Percentiles rank a stretch among this genome's conserved stretches.
phyloP scores from a whole-genome alignment of 2,329 filamentous ascomycete genomes.

The Nemania serpens region DNA sequence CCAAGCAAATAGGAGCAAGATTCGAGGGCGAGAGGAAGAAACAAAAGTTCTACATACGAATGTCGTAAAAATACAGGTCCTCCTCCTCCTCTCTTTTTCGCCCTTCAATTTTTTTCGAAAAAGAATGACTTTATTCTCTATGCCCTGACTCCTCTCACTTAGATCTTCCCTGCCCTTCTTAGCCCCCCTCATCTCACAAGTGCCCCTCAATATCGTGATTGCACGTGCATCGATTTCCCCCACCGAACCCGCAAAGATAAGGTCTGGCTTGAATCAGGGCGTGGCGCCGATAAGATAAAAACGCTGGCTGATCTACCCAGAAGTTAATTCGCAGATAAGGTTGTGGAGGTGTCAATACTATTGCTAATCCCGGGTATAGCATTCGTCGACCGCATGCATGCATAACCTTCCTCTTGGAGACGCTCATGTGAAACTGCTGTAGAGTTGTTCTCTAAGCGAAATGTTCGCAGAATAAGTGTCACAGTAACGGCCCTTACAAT shows the following conservation, averaged over 20 bases:
- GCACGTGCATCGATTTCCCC: conserved; percentile 9
- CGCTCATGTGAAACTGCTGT: not conserved
- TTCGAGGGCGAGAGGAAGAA: not conserved
- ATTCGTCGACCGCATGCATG: not conserved
- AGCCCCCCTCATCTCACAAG: conserved; percentile 7
- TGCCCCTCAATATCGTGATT: conserved; percentile 8
- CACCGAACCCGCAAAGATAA: conserved; percentile 17
- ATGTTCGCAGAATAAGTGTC: not conserved
- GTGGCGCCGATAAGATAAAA: conserved; percentile 15
- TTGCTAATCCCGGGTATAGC: conserved; percentile 11
- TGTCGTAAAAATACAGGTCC: not conserved
- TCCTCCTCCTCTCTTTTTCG: not conserved
- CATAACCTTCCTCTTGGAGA: not conserved
- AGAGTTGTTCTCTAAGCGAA: not conserved
- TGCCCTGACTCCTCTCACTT: not conserved
- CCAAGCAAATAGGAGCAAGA: not conserved
- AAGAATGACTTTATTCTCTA: not conserved
- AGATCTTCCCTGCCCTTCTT: not conserved
- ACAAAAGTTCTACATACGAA: too few species aligned
- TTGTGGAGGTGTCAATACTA: conserved; percentile 2
- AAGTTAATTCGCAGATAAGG: conserved; percentile 18
- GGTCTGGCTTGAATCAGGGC: not conserved
- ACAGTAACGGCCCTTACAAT: too few species aligned
- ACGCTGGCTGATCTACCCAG: not conserved
- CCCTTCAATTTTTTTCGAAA: not conserved